phyloP scores from a whole-genome alignment of 768 basidiomycete species.

The Psilocybe sp. region DNA sequence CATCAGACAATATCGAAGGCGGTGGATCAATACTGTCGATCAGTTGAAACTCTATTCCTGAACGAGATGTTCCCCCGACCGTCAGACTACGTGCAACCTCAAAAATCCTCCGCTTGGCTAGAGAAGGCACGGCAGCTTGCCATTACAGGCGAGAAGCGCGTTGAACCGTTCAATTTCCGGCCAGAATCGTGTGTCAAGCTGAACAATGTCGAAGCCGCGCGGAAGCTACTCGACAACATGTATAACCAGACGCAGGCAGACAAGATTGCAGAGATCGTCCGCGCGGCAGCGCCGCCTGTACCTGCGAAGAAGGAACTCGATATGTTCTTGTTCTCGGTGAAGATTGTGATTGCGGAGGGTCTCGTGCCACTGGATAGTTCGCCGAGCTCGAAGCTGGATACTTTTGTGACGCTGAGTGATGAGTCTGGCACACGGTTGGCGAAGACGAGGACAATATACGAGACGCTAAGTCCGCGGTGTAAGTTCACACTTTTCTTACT shows the following conservation, averaged over 20 bases:
- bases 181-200: constrained; percentile 95
- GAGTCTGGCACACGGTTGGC: constrained; percentile 86
- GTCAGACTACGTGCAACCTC: constrained; percentile 74
- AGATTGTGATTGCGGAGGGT: constrained; percentile 88
- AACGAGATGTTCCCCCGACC: constrained; percentile 92
- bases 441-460: constrained; percentile 95
- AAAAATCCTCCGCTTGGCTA: constrained; percentile 86
- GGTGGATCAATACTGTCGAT: constrained; percentile 87
- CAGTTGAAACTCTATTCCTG: constrained; percentile 86
- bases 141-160: constrained; percentile 79
- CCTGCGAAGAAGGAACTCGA: constrained; percentile 67
- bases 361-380: constrained; percentile 75
- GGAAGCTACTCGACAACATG: constrained; percentile 89
- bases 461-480: constrained; percentile 89
- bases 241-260: constrained; percentile 92
- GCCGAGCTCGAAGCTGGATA: constrained; percentile 80
- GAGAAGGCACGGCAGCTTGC: constrained; percentile 82
- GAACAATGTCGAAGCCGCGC: constrained; percentile 94
- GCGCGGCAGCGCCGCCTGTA: constrained; percentile 58
- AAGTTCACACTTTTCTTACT: constrained; percentile 26
- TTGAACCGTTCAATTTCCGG: constrained; percentile 93
- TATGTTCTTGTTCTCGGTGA: constrained; percentile 88
- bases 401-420: constrained; percentile 93
- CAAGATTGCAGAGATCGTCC: constrained; percentile 67
- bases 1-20: constrained; percentile 87